Evolutionary conservation across 164 flowering plant species (phyloP), one percentile per base, ranked within the genome.

Genomic region (Tinospora cordifolia): DNA sequence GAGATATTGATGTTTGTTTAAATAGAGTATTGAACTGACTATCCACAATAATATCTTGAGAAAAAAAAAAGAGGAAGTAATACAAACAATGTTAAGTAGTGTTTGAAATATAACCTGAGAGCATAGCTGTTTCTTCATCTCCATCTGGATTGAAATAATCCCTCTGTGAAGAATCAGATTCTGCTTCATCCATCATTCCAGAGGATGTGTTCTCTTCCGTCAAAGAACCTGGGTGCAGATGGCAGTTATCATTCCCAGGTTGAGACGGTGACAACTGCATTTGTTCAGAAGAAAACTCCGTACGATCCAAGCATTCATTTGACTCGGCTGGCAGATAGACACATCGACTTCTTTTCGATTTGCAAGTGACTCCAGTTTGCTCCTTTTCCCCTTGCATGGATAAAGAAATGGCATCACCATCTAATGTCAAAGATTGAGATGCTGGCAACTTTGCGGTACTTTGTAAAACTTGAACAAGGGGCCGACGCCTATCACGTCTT

Each of bases 81-180:
- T 65, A 26, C 15, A 17, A 39, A 46, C 24, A 24, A 39, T 24
- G 0, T 3, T 38, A 59, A 63, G 44, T 39, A 68, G 6, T 57
- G 22, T 66, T 5, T 60, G 66, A 63, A 59, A 13, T 49, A 47
- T 57, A 47, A 93, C 98, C 98, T 87, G 96, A 82, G 70, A 82
- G 68, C 38, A 63, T 68, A 68, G 78, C 63, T 71, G 76, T 74
- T 46, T 80, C 89, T 64, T 83, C 84, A 74, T 86, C 88, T 44
- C 79, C 76, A 71, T 86, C 90, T 26, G 80, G 79, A 51, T 86
- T 79, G 63, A 80, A 69, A 67, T 74, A 84, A 72, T 85, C 90
- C 67, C 84, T 81, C 74, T 76, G 86, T 54, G 91, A 88, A 71
- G 84, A 84, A 79, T 85, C 97, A 54, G 97, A 87, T 73, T 82